These are phyloP conservation scores for Pleurozium schreberi DNA, from an alignment of 225 moss, liverwort and hornwort species.

Conservation along the genomic window DNA sequence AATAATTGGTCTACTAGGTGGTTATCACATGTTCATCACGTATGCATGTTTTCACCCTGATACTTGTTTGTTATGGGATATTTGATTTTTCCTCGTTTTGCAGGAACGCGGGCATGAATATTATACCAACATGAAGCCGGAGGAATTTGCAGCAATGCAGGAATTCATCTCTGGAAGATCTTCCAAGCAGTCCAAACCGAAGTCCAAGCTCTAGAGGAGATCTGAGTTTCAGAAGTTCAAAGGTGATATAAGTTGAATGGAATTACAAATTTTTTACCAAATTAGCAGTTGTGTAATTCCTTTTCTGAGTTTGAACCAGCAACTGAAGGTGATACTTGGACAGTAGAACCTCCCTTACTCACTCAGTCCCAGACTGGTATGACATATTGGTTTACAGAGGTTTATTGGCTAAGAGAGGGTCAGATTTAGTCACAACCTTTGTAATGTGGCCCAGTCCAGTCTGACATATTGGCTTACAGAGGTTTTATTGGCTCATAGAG, in stretches of 20 bases:
- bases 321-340: not conserved
- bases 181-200: slow-evolving; percentile 26
- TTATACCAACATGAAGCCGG: slow-evolving; percentile 66
- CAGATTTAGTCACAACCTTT: too few species aligned
- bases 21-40: not conserved
- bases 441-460: too few species aligned
- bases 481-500: too few species aligned
- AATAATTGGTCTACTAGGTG: not conserved
- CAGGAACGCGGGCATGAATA: slow-evolving; percentile 68
- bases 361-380: too few species aligned
- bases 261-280: not conserved
- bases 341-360: too few species aligned
- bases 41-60: not conserved
- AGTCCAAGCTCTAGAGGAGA: slow-evolving; percentile 54
- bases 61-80: not conserved
- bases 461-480: too few species aligned
- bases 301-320: not conserved
- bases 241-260: not conserved
- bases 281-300: not conserved
- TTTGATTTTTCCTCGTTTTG: not conserved
- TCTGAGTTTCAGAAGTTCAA: not conserved
- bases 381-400: too few species aligned
- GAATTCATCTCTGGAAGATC: slow-evolving; percentile 66
- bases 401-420: too few species aligned
- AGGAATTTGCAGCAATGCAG: slow-evolving; percentile 77